Evolutionary conservation across 495 filamentous ascomycete species (phyloP), one percentile per base, ranked within the genome.

Genomic region (Bombardia bombarda): DNA sequence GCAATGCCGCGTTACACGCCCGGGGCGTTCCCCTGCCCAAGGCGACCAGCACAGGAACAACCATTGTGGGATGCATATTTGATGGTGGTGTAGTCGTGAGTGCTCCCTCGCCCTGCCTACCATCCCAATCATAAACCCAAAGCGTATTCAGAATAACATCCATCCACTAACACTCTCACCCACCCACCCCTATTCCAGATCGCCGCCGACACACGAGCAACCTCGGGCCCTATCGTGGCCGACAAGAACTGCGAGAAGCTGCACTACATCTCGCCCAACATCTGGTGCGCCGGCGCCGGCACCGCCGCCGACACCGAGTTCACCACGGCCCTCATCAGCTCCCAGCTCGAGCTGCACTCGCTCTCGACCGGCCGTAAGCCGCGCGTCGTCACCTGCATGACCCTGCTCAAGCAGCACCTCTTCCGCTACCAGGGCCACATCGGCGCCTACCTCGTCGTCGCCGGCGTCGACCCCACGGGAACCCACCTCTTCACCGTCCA

Each of bases 211-310:
- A 99, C 93, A 52, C 79, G 93, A 80, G 93, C 93, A 42, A 99
- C 93, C 31, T 90, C 86, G 49, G 93, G 93, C 16, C 87, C 90
- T 31, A 99, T 99, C 65, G 93, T 99, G 56, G 93, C 93, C 60
- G 93, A 99, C 80, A 99, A 99, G 86, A 99, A 99, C 80, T 99
- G 93, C 69, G 87, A 99, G 69, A 99, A 99, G 74, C 80, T 99
- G 38, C 93, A 99, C 70, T 99, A 93, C 75, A 99, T 97, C 65
- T 74, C 92, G 9, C 88, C 93, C 42, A 88, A 96, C 67, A 99
- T 99, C 72, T 99, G 92, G 93, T 99, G 93, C 72, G 93, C 93
- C 12, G 93, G 93, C 54, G 93, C 92, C 45, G 92, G 92, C 67
- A 99, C 92, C 32, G 92, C 92, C 48, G 92, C 93, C 49, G 93